Percentiles rank a stretch among this genome's conserved stretches.
Evolutionary conservation across 345 rosid genomes (phyloP).

Genomic region (Capsella bursapastoris): DNA sequence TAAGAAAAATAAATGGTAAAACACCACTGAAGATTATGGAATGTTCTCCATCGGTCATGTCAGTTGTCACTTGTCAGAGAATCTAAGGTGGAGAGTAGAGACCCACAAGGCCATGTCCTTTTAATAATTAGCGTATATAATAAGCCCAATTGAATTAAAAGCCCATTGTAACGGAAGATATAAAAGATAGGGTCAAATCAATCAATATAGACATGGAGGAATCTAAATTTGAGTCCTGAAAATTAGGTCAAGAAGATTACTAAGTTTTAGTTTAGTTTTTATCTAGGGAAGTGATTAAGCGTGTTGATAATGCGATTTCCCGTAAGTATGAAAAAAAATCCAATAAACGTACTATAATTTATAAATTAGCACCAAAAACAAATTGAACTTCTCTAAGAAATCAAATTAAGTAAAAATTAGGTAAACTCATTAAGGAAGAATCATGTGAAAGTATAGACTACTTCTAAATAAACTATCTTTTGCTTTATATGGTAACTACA

Average conservation of each 20-base stretch:
- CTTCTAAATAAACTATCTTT: not conserved
- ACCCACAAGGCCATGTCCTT: not conserved
- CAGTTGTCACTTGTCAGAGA: too few species aligned
- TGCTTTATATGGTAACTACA: conserved; percentile 17
- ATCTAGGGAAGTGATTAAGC: conserved; percentile 27
- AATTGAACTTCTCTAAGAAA: not conserved
- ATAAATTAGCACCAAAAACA: not conserved
- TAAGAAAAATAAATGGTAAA: too few species aligned
- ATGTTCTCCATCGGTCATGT: too few species aligned
- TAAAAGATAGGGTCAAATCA: conserved; percentile 10
- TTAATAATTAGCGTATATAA: not conserved
- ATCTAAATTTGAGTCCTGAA: conserved; percentile 6
- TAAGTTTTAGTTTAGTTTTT: conserved; percentile 5
- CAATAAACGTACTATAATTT: not conserved
- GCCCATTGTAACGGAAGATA: conserved; percentile 11
- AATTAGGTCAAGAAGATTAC: conserved; percentile 26
- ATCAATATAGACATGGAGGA: not conserved
- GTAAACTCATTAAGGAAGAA: conserved; percentile 9
- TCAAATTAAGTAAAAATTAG: not conserved
- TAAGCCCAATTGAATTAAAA: not conserved
- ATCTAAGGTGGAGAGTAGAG: not conserved
- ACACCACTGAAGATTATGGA: too few species aligned
- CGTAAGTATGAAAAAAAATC: not conserved
- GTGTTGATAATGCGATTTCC: conserved; percentile 13
- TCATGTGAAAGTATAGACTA: conserved; percentile 14